Conservation (phyloP, 208 protist species). For the Lotmaria passim region DNA sequence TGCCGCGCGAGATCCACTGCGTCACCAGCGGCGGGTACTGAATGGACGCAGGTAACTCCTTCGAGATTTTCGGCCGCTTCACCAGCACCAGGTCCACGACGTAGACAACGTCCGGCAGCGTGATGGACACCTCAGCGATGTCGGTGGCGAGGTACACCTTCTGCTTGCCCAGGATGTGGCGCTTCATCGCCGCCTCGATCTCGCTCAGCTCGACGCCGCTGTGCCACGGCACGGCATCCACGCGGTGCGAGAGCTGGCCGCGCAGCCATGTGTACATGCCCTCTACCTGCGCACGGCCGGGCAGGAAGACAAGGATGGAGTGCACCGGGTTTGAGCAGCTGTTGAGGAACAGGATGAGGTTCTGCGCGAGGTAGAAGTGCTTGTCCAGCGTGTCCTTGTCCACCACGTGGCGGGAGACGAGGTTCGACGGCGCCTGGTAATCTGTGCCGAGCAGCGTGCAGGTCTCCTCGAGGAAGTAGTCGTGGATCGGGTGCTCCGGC, state of each 20-base stretch:
- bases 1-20: conserved; percentile 77
- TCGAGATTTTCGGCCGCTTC: conserved; percentile 80
- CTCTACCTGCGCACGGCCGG: conserved; percentile 81
- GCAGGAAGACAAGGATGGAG: conserved; percentile 95
- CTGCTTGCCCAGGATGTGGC: conserved; percentile 70
- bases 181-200: conserved; percentile 90
- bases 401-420: conserved; percentile 46
- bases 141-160: conserved; percentile 96
- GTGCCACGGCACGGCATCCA: conserved; percentile 86
- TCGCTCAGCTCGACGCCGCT: conserved; percentile 80
- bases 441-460: conserved; percentile 66
- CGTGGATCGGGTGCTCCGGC: conserved; percentile 78
- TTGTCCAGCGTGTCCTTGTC: conserved; percentile 64
- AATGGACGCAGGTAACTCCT: conserved; percentile 59
- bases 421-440: conserved; percentile 45
- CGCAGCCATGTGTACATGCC: conserved; percentile 52
- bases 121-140: conserved; percentile 97
- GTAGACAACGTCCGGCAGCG: conserved; percentile 95
- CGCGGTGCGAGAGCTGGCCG: conserved; percentile 53
- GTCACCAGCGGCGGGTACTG: conserved; percentile 84
- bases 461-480: conserved; percentile 87
- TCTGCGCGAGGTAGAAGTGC: conserved; percentile 67
- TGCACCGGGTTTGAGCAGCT: conserved; percentile 59
- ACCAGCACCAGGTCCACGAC: conserved; percentile 95
- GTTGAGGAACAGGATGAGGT: conserved; percentile 70